Base-by-base conservation (phyloP, 441 rosid species). In the Corymbia calophylla region DNA sequence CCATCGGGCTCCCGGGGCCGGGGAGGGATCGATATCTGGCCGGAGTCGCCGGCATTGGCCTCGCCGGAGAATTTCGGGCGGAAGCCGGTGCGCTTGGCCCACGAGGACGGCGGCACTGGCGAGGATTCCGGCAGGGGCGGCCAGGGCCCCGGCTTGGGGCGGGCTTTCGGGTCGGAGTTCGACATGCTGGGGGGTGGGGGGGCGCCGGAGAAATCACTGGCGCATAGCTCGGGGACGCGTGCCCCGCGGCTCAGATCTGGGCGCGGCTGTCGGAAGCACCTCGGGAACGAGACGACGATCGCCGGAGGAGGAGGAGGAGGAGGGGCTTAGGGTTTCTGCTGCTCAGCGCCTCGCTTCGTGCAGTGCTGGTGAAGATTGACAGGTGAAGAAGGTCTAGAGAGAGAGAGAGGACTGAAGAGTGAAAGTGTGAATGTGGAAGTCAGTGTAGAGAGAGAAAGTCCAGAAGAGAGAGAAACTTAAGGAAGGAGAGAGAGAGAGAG, bases 61-160 rank as follows among this genome's bases (percentile, higher is more conserved):
- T 96, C 99, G 48, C 99, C 99, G 86, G 99, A 98, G 95, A 97
- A 96, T 91, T 95, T 98, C 55, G 99, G 99, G 13, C 96, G 98
- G 89, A 98, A 98, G 10, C 99, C 99, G 62, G 99, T 98, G 88
- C 94, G 91, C 91, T 96, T 96, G 16, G 99, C 99, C 99, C 99
- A 98, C 2, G 99, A 91, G 90, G 99, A 93, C 9, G 99, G 99
- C 90, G 98, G 97, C 93, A 96, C 87, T 89, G 97, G 91, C 39
- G 98, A 89, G 2, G 98, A 91, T 48, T 96, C 99, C 18, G 97
- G 96, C 86, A 93, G 88, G 7, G 99, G 97, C 2, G 95, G 98
- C 96, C 95, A 95, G 4, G 96, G 91, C 44, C 96, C 97, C 4
- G 96, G 97, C 88, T 95, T 95, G 35, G 97, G 91, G n/a, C 96